Evolutionary conservation across 2,329 filamentous ascomycete genomes (phyloP), one percentile per base, ranked within the genome.

Genomic region (Graphilbum fragrans): DNA sequence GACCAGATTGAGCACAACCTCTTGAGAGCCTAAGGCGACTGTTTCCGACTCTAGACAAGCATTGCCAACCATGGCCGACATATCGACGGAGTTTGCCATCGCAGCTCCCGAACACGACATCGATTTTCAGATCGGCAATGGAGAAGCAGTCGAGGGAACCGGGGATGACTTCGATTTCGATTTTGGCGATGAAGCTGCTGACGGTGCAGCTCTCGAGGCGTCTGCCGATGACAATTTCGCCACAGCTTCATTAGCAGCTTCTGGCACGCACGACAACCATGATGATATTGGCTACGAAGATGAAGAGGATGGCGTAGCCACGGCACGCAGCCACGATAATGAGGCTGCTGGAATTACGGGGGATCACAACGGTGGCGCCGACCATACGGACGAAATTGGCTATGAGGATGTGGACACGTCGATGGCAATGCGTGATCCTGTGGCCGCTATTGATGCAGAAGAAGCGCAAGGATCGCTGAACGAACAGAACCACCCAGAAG

Each of bases 121-220:
- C 10, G 51, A 53, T 22, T 52, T 51, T 21, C 42, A 42, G 3
- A 42, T 53, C 16, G 49, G 48, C 16, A 42, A 38, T 22, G 43
- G 39, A 12, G 31, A 41, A 17, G 37, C 47, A 17, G 50, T 50
- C 23, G 49, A 49, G 25, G 43, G 36, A 4, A 33, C 33, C 6
- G 48, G 43, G 6, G 58, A 61, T 18, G 53, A 57, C 7, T 52
- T 57, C 37, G 57, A 60, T 27, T 54, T 60, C 27, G 52, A 57
- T 12, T 47, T 57, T 7, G 53, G 52, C 33, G 50, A 39, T 4
- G 36, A 39, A n/a, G 51, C 48, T n/a, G 51, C 48, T n/a, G 43
- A 43, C 7, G 43, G 39, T 21, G n/a, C n/a, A n/a, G n/a, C n/a
- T n/a, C n/a, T n/a, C n/a, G n/a, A n/a, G n/a, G n/a, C n/a, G n/a